Conservation (phyloP, 176 grass and related monocot species). For the Carex kokanica region DNA sequence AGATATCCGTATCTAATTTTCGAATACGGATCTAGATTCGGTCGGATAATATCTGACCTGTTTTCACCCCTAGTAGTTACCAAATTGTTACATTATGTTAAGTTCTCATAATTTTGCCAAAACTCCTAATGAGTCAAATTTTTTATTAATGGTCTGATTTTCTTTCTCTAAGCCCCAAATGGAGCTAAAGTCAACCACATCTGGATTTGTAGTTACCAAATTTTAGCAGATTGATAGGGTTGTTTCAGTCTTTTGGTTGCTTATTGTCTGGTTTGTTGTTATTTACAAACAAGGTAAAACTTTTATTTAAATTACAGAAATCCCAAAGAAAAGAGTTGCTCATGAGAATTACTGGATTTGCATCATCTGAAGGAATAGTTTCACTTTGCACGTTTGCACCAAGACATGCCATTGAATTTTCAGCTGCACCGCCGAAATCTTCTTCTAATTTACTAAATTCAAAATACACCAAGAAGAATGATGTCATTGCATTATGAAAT, state of each 20-base stretch:
- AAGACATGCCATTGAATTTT: not conserved
- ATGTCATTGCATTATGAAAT: not conserved
- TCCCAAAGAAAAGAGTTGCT: not conserved
- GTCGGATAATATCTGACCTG: no score
- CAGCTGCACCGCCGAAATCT: not conserved
- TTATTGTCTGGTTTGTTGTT: not conserved
- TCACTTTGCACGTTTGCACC: not conserved
- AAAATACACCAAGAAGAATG: not conserved
- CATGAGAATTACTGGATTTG: constrained; percentile 1
- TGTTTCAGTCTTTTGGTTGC: not conserved
- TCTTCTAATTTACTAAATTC: constrained; percentile 9
- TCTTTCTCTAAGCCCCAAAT: not conserved
- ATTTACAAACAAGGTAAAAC: not conserved
- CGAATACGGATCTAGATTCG: no score
- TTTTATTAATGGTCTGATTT: not conserved
- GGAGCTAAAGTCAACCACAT: not conserved
- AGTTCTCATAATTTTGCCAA: not conserved
- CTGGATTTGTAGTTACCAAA: not conserved
- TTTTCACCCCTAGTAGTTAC: no score
- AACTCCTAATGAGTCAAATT: not conserved
- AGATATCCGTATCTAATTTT: no score
- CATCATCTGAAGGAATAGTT: not conserved
- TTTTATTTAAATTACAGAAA: constrained; percentile 5
- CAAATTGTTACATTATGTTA: not conserved
- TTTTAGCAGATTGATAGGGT: not conserved